Evolutionary conservation across 2,329 filamentous ascomycete species (phyloP).

Genomic region (Phaeosphaeria sp.): DNA sequence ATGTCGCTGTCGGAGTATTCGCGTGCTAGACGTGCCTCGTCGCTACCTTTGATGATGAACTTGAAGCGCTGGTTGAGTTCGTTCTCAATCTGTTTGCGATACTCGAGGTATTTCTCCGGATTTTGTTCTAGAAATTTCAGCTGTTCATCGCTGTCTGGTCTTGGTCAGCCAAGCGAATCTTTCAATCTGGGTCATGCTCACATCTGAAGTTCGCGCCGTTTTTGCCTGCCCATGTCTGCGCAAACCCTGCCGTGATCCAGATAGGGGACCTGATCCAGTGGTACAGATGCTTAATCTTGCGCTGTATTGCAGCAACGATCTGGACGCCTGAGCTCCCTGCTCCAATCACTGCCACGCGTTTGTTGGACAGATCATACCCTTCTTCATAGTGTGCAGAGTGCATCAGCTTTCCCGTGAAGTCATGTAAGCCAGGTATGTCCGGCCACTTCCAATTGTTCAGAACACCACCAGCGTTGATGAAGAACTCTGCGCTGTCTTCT

Average conservation of each 20-base stretch:
- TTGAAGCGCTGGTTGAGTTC: conserved; percentile 62
- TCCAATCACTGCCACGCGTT: conserved; percentile 53
- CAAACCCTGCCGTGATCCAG: conserved; percentile 59
- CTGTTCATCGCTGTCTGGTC: conserved; percentile 49
- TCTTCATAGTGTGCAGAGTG: conserved; percentile 53
- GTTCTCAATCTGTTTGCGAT: conserved; percentile 56
- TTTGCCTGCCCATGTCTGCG: conserved; percentile 54
- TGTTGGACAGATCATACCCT: conserved; percentile 43
- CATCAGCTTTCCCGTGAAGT: conserved; percentile 53
- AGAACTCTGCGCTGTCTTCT: conserved; percentile 30
- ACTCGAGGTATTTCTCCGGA: conserved; percentile 54
- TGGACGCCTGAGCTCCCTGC: conserved; percentile 52
- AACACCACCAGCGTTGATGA: conserved; percentile 31
- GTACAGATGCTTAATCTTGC: conserved; percentile 47
- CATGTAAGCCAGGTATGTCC: conserved; percentile 47
- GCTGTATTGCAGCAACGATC: conserved; percentile 51
- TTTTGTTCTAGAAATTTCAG: conserved; percentile 48
- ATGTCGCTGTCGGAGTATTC: conserved; percentile 51
- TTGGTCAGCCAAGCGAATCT: conserved; percentile 9
- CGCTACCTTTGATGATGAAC: conserved; percentile 59
- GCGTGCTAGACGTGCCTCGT: conserved; percentile 53
- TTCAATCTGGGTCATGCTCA: conserved; percentile 17
- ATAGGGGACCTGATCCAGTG: conserved; percentile 54
- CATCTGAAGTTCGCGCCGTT: conserved; percentile 57
- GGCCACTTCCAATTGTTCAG: conserved; percentile 51